These are phyloP conservation scores for Acacia pycnantha DNA, from an alignment of 331 rosid species.

Conservation along the genomic window DNA sequence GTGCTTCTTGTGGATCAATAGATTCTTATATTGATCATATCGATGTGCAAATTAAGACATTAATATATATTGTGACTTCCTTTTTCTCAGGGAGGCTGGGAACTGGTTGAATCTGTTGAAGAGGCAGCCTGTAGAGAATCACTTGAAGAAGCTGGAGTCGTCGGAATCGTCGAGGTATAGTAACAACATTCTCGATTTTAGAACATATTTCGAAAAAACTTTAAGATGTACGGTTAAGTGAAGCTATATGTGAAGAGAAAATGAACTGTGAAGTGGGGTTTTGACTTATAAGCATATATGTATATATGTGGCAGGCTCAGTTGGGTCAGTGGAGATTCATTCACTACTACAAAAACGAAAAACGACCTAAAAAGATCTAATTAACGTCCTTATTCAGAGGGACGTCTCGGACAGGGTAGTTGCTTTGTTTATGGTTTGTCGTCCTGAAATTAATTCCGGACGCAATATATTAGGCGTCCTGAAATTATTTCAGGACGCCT, in stretches of 20 bases:
- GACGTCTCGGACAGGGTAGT: no score
- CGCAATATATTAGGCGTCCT: no score
- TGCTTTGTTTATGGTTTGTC: no score
- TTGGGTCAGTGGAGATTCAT: conserved; percentile 92
- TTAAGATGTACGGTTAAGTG: no score
- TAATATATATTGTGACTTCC: not conserved
- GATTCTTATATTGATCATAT: not conserved
- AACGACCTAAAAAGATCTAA: no score
- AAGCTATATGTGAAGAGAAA: no score
- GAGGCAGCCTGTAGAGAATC: conserved; percentile 95
- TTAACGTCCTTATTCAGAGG: no score
- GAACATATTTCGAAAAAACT: not conserved
- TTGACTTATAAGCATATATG: not conserved
- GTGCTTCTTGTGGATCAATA: not conserved
- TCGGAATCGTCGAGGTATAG: conserved; percentile 73
- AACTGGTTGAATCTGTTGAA: conserved; percentile 88
- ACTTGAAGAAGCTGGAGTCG: conserved; percentile 94
- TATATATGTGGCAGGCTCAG: conserved; percentile 56
- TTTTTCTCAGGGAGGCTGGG: conserved; percentile 86
- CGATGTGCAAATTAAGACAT: not conserved
- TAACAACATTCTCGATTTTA: not conserved
- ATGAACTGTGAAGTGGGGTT: not conserved
- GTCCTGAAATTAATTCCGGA: no score
- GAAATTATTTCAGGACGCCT: no score
- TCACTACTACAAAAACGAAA: no score